These are phyloP conservation scores for Dactylellina sp. DNA, from an alignment of 2,329 filamentous ascomycete species.

Conservation along the genomic window DNA sequence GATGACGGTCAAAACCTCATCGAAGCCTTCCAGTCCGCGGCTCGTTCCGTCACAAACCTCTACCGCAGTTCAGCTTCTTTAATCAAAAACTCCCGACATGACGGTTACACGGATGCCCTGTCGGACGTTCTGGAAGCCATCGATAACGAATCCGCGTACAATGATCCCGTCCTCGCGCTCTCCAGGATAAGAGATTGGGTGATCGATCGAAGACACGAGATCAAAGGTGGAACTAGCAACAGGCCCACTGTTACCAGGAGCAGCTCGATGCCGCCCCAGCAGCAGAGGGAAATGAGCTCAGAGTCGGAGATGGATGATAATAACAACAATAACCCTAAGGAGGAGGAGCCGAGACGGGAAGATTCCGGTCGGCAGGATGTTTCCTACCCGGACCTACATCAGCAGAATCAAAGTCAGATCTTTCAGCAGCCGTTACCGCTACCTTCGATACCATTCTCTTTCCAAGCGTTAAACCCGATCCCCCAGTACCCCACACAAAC, in stretches of 20 bases:
- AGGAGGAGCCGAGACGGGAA: conserved; percentile 31
- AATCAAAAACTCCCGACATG: conserved; percentile 47
- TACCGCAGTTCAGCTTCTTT: conserved; percentile 49
- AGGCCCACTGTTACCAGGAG: conserved; percentile 7
- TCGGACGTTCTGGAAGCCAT: conserved; percentile 54
- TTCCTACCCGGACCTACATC: conserved; percentile 34
- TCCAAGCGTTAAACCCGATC: conserved; percentile 31
- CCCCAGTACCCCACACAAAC: conserved; percentile 50
- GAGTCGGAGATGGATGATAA: conserved; percentile 46
- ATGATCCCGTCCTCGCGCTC: conserved; percentile 46
- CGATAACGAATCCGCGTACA: conserved; percentile 52
- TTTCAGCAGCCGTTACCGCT: conserved; percentile 3
- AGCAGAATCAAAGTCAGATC: conserved; percentile 14
- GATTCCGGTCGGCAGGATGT: conserved; percentile 10
- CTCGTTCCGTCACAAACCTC: conserved; percentile 52
- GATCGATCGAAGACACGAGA: conserved; percentile 50
- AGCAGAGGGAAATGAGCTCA: conserved; percentile 51
- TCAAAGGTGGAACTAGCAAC: conserved; percentile 24
- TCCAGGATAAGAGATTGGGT: conserved; percentile 57
- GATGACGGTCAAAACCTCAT: conserved; percentile 46
- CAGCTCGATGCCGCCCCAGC: conserved; percentile 37
- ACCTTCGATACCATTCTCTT: conserved; percentile 41
- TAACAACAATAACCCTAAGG: conserved; percentile 28
- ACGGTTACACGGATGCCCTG: conserved; percentile 52
- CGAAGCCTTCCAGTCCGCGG: conserved; percentile 49